Conservation (phyloP, 179 eudicot species). For the Amaranthus tricolor region DNA sequence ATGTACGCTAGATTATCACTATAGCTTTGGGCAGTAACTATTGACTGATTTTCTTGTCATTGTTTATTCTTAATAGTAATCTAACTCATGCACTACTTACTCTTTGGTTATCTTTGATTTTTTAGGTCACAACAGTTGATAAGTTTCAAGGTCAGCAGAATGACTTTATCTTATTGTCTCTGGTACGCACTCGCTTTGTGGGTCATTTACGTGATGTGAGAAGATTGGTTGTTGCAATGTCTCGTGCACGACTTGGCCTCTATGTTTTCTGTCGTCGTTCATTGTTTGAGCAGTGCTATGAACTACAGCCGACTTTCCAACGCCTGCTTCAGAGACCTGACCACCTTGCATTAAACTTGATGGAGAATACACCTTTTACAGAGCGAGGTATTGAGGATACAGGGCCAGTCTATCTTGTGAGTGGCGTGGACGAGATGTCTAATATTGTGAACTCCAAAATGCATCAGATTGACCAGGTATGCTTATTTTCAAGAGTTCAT, state of each 20-base stretch:
- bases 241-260: conserved; percentile 96
- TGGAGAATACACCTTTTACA: conserved; percentile 53
- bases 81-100: neutral
- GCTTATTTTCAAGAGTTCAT: conserved; percentile 11
- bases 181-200: conserved; percentile 93
- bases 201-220: conserved; percentile 99
- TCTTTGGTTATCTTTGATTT: conserved; percentile 16
- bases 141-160: conserved; percentile 99
- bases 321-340: conserved; percentile 84
- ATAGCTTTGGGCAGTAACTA: neutral
- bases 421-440: conserved; percentile 75
- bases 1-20: neutral
- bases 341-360: conserved; percentile 64
- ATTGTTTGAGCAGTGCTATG: conserved; percentile 90
- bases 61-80: neutral
- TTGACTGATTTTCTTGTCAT: neutral
- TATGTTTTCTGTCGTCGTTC: conserved; percentile 93
- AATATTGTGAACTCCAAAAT: conserved; percentile 64
- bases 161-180: conserved; percentile 81
- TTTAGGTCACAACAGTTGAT: conserved; percentile 90
- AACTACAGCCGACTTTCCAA: conserved; percentile 87
- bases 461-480: conserved; percentile 67
- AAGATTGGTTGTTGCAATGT: conserved; percentile 96
- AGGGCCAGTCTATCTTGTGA: conserved; percentile 60
- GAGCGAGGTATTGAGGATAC: conserved; percentile 74